A percentile compares a stretch with the other conserved stretches of the same genome.
Conservation (phyloP, 2,329 filamentous ascomycete genomes). For the Chrysosphaeria jannelii region DNA sequence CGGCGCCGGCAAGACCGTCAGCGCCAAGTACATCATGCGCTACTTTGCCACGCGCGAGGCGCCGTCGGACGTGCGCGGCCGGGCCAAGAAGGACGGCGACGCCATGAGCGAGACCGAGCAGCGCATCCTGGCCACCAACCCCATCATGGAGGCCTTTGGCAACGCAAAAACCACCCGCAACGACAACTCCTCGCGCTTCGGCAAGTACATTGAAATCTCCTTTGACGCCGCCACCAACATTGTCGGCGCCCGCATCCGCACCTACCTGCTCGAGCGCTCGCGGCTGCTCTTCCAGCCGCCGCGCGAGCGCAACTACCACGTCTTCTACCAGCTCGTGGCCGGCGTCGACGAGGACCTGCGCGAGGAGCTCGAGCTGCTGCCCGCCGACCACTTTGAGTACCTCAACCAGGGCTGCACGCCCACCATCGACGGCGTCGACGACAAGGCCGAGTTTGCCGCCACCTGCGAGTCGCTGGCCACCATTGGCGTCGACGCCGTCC, state of each 20-base stretch:
- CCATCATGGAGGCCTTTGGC: conserved; percentile 98
- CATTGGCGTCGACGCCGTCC: conserved; percentile 47
- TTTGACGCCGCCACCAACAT: conserved; percentile 89
- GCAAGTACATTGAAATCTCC: conserved; percentile 99
- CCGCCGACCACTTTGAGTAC: conserved; percentile 81
- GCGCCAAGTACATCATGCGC: conserved; percentile 98
- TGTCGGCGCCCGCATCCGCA: conserved; percentile 89
- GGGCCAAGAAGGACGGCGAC: conserved; percentile 43
- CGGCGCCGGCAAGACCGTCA: conserved; percentile 94
- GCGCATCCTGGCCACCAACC: conserved; percentile 91
- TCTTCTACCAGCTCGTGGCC: conserved; percentile 91
- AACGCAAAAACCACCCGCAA: conserved; percentile 99
- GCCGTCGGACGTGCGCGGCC: conserved; percentile 55
- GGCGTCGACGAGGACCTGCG: conserved; percentile 66
- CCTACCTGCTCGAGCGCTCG: conserved; percentile 82
- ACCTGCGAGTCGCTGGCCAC: conserved; percentile 65
- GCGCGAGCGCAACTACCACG: conserved; percentile 96
- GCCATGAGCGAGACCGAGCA: conserved; percentile 95
- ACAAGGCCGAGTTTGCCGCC: conserved; percentile 75
- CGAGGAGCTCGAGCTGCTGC: conserved; percentile 46
- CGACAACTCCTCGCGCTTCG: conserved; percentile 95
- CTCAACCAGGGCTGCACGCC: conserved; percentile 84
- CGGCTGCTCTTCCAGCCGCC: conserved; percentile 89
- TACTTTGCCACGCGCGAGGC: conserved; percentile 96
- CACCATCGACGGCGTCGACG: conserved; percentile 77